Percentiles rank a stretch among this genome's conserved stretches.
Conservation (phyloP, 148 eudicot genomes). For the Hydrangea macrophylla region DNA sequence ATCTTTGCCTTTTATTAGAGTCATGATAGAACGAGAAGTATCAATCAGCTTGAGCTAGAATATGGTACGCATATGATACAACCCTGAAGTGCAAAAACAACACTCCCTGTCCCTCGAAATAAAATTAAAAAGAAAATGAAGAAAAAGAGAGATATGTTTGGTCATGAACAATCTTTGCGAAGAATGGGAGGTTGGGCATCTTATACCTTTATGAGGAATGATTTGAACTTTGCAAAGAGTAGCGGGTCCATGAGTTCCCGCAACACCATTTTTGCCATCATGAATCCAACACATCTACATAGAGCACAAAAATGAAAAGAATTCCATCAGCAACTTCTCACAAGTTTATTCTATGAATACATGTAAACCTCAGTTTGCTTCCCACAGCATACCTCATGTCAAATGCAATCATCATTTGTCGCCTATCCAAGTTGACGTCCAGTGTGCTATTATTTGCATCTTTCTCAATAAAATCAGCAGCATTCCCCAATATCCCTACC, state of each 20-base stretch:
- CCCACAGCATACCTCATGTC: constrained; percentile 73
- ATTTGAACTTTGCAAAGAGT: constrained; percentile 69
- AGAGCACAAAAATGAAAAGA: constrained; percentile 4
- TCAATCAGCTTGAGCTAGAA: background rate
- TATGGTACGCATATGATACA: no score
- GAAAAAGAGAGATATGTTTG: background rate
- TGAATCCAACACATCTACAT: constrained; percentile 88
- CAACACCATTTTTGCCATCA: constrained; percentile 95
- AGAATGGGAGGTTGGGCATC: background rate
- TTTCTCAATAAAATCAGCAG: constrained; percentile 74
- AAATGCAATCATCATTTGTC: constrained; percentile 98
- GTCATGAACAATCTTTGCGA: background rate
- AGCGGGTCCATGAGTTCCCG: constrained; percentile 91
- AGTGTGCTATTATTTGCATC: constrained; percentile 34
- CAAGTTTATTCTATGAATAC: background rate
- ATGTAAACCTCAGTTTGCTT: background rate
- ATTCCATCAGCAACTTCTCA: constrained; percentile 1
- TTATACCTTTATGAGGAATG: constrained; percentile 78
- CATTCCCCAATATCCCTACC: constrained; percentile 97
- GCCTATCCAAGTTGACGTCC: constrained; percentile 46
- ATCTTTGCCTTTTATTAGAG: no score
- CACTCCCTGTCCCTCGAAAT: background rate
- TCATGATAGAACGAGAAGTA: background rate
- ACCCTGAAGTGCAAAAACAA: no score
- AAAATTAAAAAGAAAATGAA: background rate